Evolutionary conservation across 345 rosid genomes (phyloP).

Genomic region (Ricinus communis): DNA sequence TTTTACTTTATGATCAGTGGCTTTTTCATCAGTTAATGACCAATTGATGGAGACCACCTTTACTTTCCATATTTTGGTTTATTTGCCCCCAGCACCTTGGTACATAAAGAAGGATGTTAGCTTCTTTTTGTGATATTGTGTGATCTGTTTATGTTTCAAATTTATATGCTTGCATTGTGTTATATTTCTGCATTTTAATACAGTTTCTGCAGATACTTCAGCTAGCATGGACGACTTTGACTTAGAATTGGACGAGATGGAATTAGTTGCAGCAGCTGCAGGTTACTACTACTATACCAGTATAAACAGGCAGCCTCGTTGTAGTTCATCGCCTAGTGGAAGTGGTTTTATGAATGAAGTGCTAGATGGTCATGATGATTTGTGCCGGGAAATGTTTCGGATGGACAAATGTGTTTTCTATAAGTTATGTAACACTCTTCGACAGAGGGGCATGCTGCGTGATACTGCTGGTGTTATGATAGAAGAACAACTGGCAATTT

Average conservation of each 20-base stretch:
- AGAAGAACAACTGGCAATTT: slow-evolving; percentile 75
- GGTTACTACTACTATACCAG: slow-evolving; percentile 60
- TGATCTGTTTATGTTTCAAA: background rate
- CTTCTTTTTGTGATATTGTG: background rate
- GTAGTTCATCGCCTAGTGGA: slow-evolving; percentile 32
- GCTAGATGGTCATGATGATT: slow-evolving; percentile 50
- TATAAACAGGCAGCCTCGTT: slow-evolving; percentile 42
- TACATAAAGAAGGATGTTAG: background rate
- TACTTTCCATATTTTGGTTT: background rate
- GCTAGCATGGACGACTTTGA: slow-evolving; percentile 54
- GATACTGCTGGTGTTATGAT: slow-evolving; percentile 72
- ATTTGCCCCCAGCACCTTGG: background rate
- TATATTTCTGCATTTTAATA: slow-evolving; percentile 26
- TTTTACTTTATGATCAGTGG: slow-evolving; percentile 15
- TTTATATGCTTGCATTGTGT: slow-evolving; percentile 11
- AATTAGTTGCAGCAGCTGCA: slow-evolving; percentile 73
- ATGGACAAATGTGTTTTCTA: slow-evolving; percentile 74
- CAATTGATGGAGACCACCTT: background rate
- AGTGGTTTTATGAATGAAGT: slow-evolving; percentile 55
- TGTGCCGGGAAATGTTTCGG: slow-evolving; percentile 65
- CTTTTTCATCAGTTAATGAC: slow-evolving; percentile 20
- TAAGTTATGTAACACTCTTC: slow-evolving; percentile 50
- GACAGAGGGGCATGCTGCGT: slow-evolving; percentile 58
- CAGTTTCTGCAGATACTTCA: slow-evolving; percentile 48
- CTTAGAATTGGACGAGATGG: slow-evolving; percentile 81